Evolutionary conservation across 2,329 filamentous ascomycete species (phyloP).

Genomic region (Neoarthrinium moseri): DNA sequence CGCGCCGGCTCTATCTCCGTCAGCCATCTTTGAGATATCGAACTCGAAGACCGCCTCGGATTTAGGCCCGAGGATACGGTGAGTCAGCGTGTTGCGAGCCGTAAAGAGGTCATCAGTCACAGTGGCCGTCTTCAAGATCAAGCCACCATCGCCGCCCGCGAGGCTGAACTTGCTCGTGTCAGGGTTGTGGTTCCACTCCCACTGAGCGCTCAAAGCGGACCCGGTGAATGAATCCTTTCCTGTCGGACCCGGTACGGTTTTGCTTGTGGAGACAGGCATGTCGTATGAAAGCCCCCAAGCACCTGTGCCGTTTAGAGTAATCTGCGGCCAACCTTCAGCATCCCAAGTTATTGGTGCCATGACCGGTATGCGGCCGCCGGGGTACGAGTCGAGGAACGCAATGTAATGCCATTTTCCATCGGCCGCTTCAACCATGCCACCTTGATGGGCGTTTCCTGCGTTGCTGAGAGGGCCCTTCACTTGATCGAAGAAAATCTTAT

Average conservation of each 20-base stretch:
- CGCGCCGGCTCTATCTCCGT: slow-evolving; percentile 49
- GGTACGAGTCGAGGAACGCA: slow-evolving; percentile 55
- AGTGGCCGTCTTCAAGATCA: slow-evolving; percentile 45
- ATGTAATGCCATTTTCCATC: slow-evolving; percentile 58
- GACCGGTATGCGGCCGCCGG: slow-evolving; percentile 55
- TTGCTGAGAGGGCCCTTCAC: slow-evolving; percentile 41
- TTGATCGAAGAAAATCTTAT: slow-evolving; percentile 39
- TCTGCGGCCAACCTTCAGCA: slow-evolving; percentile 41
- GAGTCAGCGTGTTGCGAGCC: slow-evolving; percentile 43
- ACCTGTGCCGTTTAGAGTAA: background rate
- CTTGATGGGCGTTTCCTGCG: slow-evolving; percentile 52
- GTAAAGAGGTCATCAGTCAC: slow-evolving; percentile 47
- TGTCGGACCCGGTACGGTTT: slow-evolving; percentile 19
- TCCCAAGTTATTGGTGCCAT: slow-evolving; percentile 54
- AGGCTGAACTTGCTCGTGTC: slow-evolving; percentile 39
- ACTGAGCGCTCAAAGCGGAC: slow-evolving; percentile 37
- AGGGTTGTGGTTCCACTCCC: slow-evolving; percentile 63
- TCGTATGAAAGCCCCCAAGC: slow-evolving; percentile 27
- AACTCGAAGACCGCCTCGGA: slow-evolving; percentile 46
- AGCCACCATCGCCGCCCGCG: slow-evolving; percentile 33
- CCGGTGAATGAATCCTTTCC: slow-evolving; percentile 45
- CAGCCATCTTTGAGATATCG: slow-evolving; percentile 42
- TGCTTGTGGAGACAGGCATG: slow-evolving; percentile 20
- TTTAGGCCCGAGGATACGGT: slow-evolving; percentile 42
- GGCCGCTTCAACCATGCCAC: slow-evolving; percentile 51